Base-by-base conservation (phyloP, 257 asterid genomes). In the Gynochthodes officinalis region DNA sequence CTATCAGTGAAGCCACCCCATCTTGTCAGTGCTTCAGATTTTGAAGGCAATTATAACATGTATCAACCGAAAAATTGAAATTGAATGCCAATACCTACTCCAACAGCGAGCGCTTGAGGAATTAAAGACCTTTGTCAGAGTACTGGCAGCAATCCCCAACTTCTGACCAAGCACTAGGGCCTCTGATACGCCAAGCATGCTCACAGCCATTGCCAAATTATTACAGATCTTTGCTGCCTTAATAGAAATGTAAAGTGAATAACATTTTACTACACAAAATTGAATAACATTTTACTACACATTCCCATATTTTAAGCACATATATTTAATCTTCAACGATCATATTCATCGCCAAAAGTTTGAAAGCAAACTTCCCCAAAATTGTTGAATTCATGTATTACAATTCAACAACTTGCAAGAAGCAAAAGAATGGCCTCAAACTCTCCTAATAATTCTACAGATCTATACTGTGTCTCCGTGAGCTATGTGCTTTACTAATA, bases 101-200 rank as follows among this genome's bases (percentile, higher is more conserved):
- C 99, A 95, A 84, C 96, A 95, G 69, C 98, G 92, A 75, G 99
- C 98, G 77, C 92, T 88, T 23, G 99, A 95, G 61, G 96, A 89
- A 81, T 95, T 91, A 74, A 95, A 87, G 72, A 92, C 82, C 77
- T 82, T 78, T 14, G 97, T 90, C 74, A 95, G 84, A 71, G 95
- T 92, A 72, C 74, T 70, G 43, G 99, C 93, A 69, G 83, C 53
- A 57, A 92, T 81, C 37, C 98, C 99, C 75, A 88, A 77, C 8
- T 89, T 87, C 79, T 95, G 99, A 19, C 99, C 99, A 40, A 95
- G 97, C 49, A 91, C 86, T 78, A 86, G 73, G 73, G 98, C 99
- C 84, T 95, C 99, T 13, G 99, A 95, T 64, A 90, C 95, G 72
- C 98, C 99, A 73, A 92, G 87, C 99, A 95, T 95, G 59, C 96